phyloP scores from a whole-genome alignment of 176 grass and related monocot genomes.

The Rhynchospora breviuscula region DNA sequence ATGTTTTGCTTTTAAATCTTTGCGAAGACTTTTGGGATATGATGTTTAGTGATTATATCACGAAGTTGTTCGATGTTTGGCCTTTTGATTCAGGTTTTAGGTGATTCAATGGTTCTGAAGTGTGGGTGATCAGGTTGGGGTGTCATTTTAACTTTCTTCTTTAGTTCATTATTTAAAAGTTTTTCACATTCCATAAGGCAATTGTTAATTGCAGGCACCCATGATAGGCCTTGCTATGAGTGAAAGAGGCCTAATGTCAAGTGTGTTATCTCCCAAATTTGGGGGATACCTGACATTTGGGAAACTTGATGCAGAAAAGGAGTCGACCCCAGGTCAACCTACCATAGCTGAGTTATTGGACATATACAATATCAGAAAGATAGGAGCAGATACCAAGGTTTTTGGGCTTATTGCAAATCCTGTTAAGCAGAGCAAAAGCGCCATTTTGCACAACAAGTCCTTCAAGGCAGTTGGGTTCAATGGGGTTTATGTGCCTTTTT shows the following conservation, averaged over 20 bases:
- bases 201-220: slow-evolving; percentile 50
- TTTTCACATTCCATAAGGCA: not conserved
- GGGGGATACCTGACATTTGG: slow-evolving; percentile 94
- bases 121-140: not conserved
- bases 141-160: not conserved
- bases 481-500: slow-evolving; percentile 90
- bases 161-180: not conserved
- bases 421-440: slow-evolving; percentile 87
- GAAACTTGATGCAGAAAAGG: slow-evolving; percentile 50
- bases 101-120: not conserved
- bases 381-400: slow-evolving; percentile 72
- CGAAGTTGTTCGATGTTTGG: not conserved
- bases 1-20: not conserved
- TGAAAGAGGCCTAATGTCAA: slow-evolving; percentile 81
- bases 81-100: not conserved
- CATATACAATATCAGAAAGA: slow-evolving; percentile 66
- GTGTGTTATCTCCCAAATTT: slow-evolving; percentile 72
- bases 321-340: slow-evolving; percentile 73
- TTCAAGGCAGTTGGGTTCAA: slow-evolving; percentile 65
- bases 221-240: slow-evolving; percentile 94
- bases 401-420: slow-evolving; percentile 85
- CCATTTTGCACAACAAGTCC: slow-evolving; percentile 84
- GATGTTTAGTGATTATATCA: not conserved
- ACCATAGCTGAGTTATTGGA: slow-evolving; percentile 70
- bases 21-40: not conserved